Conservation (phyloP, 371 early-diverging fungal species). For the Rhizopus stolonifer region DNA sequence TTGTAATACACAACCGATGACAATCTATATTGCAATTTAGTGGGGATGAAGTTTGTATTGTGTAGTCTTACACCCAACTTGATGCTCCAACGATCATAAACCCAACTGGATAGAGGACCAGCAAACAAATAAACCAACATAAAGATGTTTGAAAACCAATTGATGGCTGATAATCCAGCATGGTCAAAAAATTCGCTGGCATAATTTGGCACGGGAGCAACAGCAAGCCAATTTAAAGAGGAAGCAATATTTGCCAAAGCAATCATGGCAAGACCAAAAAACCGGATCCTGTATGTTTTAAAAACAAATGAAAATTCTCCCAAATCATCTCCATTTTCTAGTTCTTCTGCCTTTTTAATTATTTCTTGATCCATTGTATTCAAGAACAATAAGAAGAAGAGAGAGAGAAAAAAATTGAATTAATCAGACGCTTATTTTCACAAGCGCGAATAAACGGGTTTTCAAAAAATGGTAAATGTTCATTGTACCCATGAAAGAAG, state of each 20-base stretch:
- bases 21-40: constrained; percentile 24
- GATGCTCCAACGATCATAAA: constrained; percentile 51
- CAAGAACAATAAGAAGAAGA: not conserved
- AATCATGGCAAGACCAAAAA: constrained; percentile 40
- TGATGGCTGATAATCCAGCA: constrained; percentile 30
- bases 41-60: not conserved
- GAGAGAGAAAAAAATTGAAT: constrained; percentile 3
- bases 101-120: constrained; percentile 50
- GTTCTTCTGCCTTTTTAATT: constrained; percentile 7
- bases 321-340: constrained; percentile 17
- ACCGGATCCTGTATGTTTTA: constrained; percentile 43
- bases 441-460: not conserved
- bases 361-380: not conserved
- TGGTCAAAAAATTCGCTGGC: constrained; percentile 29
- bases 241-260: constrained; percentile 46
- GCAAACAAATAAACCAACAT: constrained; percentile 55
- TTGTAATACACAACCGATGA: constrained; percentile 37
- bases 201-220: constrained; percentile 42
- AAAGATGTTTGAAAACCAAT: constrained; percentile 54
- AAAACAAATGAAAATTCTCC: constrained; percentile 20
- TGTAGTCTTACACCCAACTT: constrained; percentile 40
- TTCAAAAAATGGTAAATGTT: not conserved
- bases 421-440: not conserved
- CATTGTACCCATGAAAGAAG: not conserved
- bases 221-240: constrained; percentile 43